Percentiles rank a stretch among this genome's conserved stretches.
These are phyloP conservation scores for Myriangium duriaei DNA, from an alignment of 2,329 filamentous ascomycete species.

Conservation along the genomic window DNA sequence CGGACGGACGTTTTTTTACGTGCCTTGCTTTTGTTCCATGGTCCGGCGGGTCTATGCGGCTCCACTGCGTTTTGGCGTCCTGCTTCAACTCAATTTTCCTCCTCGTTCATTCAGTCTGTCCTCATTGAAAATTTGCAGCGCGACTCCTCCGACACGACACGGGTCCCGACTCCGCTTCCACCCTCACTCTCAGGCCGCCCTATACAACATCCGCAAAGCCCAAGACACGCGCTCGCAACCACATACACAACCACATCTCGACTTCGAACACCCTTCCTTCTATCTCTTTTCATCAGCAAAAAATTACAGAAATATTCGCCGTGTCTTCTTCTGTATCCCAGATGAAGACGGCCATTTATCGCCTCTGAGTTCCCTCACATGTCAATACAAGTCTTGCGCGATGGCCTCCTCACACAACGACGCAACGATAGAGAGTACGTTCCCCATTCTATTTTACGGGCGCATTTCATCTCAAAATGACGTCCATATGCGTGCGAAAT, in stretches of 20 bases:
- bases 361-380: slow-evolving; percentile 30
- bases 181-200: too few relatives aligned
- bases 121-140: too few relatives aligned
- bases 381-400: slow-evolving; percentile 34
- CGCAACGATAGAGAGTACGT: slow-evolving; percentile 34
- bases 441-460: slow-evolving; percentile 18
- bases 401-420: slow-evolving; percentile 28
- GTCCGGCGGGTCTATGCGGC: too few relatives aligned
- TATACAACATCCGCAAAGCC: too few relatives aligned
- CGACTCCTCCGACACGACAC: too few relatives aligned
- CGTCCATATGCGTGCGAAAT: slow-evolving; percentile 25
- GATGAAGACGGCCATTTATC: slow-evolving; percentile 26
- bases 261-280: background rate
- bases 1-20: too few relatives aligned
- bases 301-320: slow-evolving; percentile 1
- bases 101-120: too few relatives aligned
- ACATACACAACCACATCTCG: background rate
- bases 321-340: slow-evolving; percentile 25
- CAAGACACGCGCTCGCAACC: too few relatives aligned
- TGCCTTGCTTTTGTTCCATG: too few relatives aligned
- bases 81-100: too few relatives aligned
- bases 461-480: slow-evolving; percentile 20
- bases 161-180: too few relatives aligned
- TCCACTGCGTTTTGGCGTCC: too few relatives aligned
- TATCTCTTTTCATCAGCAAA: background rate